Evolutionary conservation across 805 yeast genomes (phyloP), one percentile per base, ranked within the genome.

Genomic region (Cyberlindnera bimundalis): DNA sequence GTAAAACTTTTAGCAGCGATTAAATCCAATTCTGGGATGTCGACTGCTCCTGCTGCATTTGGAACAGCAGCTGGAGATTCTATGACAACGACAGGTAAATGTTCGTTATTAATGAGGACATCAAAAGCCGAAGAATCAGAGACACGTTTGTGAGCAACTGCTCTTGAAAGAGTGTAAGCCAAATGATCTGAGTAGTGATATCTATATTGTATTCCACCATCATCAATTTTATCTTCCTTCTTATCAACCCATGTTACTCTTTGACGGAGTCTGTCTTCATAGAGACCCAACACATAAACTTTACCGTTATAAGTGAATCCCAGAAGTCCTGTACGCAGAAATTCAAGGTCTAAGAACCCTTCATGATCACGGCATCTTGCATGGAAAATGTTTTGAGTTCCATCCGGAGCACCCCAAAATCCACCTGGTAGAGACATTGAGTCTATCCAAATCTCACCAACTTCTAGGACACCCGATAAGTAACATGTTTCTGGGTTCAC

Each of bases 401-500:
- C 87, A 37, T 66, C 78, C 19, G 64, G 80, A 15, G 76, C 60
- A 1, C 79, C 90, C 81, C 89, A 88, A 56, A 84, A 86, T 0
- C 96, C 96, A 13, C 96, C 96, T 2, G 95, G 81, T 6, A 93
- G 64, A 45, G 95, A 84, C 2, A 91, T 91, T 31, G 95, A 83
- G 54, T 90, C 96, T n/a, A 93, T 85, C 98, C 98, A 93, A 25
- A 93, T 81, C 61, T 93, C 99, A 20, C 99, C 99, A 13, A 93
- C 86, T 47, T 84, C 87, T 55, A 85, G 76, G 35, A 74, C 81
- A 2, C 80, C 78, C 5, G 87, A 84, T 14, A 93, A 65, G 2
- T 81, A 68, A 27, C 81, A 74, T 43, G 91, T 87, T 45, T 93
- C 98, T 0, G 98, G 98, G 58, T 95, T 89, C 0, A 93, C 98